phyloP scores from a whole-genome alignment of 1,139 yeast genomes.

The Yamadazyma jaroonii region DNA sequence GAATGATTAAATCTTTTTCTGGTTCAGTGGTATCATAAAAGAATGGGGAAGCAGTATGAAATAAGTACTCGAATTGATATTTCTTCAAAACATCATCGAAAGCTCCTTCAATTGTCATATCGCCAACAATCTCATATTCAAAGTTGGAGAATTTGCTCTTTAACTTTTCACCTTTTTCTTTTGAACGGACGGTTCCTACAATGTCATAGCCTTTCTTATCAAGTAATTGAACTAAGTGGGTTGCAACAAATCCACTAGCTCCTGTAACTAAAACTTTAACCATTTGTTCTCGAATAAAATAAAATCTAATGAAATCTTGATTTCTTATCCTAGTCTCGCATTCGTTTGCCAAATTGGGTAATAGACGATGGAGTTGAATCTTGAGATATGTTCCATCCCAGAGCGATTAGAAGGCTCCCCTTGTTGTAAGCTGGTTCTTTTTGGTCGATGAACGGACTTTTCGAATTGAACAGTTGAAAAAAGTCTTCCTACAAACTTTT shows the following conservation, averaged over 20 bases:
- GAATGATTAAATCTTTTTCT: conserved; percentile 36
- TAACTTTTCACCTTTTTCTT: conserved; percentile 49
- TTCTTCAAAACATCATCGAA: conserved; percentile 31
- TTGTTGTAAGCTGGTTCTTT: no score
- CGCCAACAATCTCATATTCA: conserved; percentile 33
- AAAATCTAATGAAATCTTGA: no score
- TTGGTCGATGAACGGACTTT: no score
- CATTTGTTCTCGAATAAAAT: conserved; percentile 1
- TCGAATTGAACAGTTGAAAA: no score
- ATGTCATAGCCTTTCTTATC: conserved; percentile 47
- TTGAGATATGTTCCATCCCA: no score
- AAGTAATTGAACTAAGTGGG: conserved; percentile 40
- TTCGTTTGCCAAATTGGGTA: no score
- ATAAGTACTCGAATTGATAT: conserved; percentile 26
- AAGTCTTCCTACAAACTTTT: no score
- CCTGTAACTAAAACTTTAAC: conserved; percentile 50
- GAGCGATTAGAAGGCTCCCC: no score
- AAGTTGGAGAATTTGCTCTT: conserved; percentile 25
- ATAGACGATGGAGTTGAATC: no score
- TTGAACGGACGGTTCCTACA: conserved; percentile 61
- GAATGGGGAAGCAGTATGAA: conserved; percentile 37
- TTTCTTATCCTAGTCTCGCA: no score
- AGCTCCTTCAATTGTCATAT: conserved; percentile 29
- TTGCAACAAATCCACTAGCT: conserved; percentile 59
- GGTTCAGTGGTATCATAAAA: conserved; percentile 34